A percentile compares a stretch with the other conserved stretches of the same genome.
These are phyloP conservation scores for Athelia psychrophila DNA, from an alignment of 1,284 basidiomycete genomes.

Conservation along the genomic window DNA sequence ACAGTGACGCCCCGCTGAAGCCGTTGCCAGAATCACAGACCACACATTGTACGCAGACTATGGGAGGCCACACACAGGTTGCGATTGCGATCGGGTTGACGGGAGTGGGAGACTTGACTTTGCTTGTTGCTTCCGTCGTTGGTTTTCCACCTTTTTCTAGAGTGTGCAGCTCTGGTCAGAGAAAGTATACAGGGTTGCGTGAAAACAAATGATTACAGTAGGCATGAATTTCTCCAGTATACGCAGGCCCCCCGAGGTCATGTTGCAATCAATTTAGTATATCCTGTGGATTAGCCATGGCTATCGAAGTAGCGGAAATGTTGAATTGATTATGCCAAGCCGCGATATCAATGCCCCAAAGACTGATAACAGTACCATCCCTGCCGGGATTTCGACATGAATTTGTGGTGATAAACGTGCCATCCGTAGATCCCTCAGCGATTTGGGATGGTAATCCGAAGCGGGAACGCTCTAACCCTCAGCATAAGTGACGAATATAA, in stretches of 20 bases:
- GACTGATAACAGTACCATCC: conserved; percentile 63
- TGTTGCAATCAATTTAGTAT: conserved; percentile 85
- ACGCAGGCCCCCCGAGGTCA: conserved; percentile 65
- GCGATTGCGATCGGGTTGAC: conserved; percentile 21
- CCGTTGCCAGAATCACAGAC: conserved; percentile 79
- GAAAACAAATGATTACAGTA: conserved; percentile 21
- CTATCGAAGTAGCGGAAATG: conserved; percentile 43
- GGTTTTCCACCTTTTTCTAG: conserved; percentile 61
- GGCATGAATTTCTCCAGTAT: conserved; percentile 86
- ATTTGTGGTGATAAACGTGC: conserved; percentile 72
- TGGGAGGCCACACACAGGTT: conserved; percentile 72
- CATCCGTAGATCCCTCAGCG: conserved; percentile 80
- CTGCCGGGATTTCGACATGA: conserved; percentile 64
- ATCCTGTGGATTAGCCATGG: conserved; percentile 77
- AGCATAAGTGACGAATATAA: too few relatives aligned
- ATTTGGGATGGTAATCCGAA: conserved; percentile 89
- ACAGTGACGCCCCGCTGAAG: conserved; percentile 59
- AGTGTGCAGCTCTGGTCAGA: conserved; percentile 1
- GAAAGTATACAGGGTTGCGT: not conserved
- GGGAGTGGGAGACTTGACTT: conserved; percentile 25
- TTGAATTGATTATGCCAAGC: not conserved
- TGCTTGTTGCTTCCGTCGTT: too few relatives aligned
- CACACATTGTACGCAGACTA: conserved; percentile 74
- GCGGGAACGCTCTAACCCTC: conserved; percentile 73
- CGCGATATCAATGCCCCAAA: too few relatives aligned